phyloP scores from a whole-genome alignment of 768 basidiomycete genomes.

The Lepiota subincarnata region DNA sequence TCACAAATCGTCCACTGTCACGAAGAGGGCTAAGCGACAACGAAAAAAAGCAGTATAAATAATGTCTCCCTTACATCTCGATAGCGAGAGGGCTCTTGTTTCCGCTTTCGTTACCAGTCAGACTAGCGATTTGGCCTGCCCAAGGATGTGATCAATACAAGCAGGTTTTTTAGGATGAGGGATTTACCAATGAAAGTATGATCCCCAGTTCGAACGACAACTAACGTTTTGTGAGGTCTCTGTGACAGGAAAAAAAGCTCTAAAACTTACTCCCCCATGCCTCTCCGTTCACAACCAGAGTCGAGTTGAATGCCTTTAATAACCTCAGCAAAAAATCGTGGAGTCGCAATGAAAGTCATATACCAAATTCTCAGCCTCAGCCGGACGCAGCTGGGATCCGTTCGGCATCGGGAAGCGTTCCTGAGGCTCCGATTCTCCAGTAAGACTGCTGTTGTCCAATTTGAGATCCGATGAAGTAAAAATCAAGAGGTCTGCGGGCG shows the following conservation, averaged over 20 bases:
- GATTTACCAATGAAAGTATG: constrained; percentile 56
- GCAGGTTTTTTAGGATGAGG: neutral
- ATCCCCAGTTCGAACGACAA: constrained; percentile 65
- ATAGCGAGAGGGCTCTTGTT: constrained; percentile 61
- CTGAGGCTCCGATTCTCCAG: constrained; percentile 69
- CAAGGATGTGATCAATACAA: constrained; percentile 1
- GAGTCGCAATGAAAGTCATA: neutral
- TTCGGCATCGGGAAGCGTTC: constrained; percentile 46
- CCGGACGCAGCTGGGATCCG: constrained; percentile 45
- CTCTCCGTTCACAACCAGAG: constrained; percentile 67
- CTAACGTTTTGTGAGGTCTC: constrained; percentile 24
- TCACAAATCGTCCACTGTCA: constrained; percentile 52
- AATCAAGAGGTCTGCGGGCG: constrained; percentile 61
- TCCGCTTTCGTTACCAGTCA: constrained; percentile 61
- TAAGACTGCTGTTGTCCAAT: constrained; percentile 68
- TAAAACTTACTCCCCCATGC: constrained; percentile 54
- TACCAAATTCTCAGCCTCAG: constrained; percentile 66
- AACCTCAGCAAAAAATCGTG: neutral
- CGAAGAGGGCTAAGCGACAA: constrained; percentile 1
- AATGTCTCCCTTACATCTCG: constrained; percentile 50
- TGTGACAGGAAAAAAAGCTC: neutral
- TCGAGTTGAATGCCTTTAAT: constrained; percentile 62
- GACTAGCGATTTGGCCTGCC: constrained; percentile 60
- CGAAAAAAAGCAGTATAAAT: too few relatives aligned
- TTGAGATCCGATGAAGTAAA: constrained; percentile 61